Conservation (phyloP, 306 rosid genomes). For the Cicer bijugum region DNA sequence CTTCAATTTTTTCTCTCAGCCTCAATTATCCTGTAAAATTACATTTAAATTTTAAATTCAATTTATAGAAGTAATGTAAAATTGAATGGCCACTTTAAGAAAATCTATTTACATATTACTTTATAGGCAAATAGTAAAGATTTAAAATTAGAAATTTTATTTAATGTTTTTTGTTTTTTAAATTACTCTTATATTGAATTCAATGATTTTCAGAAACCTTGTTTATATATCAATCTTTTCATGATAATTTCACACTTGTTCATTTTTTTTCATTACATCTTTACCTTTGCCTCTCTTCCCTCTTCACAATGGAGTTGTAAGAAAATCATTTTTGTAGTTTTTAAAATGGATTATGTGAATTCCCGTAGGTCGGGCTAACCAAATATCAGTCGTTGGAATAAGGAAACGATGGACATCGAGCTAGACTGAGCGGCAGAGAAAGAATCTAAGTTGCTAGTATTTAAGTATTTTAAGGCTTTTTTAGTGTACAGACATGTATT, state of each 20-base stretch:
- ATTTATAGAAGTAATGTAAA: neutral
- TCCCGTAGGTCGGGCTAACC: neutral
- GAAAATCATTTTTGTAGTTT: neutral
- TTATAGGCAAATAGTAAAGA: no score
- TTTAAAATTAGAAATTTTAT: no score
- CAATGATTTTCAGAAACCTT: no score
- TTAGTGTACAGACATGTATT: neutral
- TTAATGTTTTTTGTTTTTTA: neutral
- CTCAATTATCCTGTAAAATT: neutral
- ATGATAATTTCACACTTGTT: neutral
- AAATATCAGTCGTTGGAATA: neutral
- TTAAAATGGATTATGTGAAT: neutral
- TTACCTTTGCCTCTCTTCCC: neutral
- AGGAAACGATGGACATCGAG: neutral
- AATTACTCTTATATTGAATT: neutral
- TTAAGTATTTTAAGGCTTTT: neutral
- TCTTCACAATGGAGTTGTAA: neutral
- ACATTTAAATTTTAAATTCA: neutral
- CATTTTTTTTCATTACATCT: neutral
- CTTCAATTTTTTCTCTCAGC: neutral
- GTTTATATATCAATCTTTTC: no score
- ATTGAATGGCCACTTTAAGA: neutral
- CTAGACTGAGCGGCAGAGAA: neutral
- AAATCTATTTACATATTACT: neutral
- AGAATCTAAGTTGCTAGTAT: neutral